A percentile compares a stretch with the other conserved stretches of the same genome.
phyloP scores from a whole-genome alignment of 371 early-diverging fungal genomes.

The Zopfochytrium polystomum region DNA sequence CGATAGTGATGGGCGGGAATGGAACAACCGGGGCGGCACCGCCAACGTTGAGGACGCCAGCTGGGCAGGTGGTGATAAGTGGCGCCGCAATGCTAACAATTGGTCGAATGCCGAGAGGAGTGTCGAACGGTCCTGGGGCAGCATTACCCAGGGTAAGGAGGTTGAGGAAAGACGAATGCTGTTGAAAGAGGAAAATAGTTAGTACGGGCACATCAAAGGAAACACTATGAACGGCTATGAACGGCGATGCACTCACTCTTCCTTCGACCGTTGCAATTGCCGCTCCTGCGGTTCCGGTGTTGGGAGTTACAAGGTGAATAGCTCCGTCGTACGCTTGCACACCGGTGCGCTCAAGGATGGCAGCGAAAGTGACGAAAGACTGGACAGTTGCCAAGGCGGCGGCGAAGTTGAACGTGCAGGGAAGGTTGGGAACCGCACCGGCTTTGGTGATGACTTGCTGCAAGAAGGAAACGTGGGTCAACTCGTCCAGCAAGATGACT shows the following conservation, averaged over 20 bases:
- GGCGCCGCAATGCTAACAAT: conserved; percentile 35
- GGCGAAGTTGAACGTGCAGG: conserved; percentile 47
- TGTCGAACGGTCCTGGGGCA: conserved; percentile 35
- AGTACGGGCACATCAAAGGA: too few species aligned
- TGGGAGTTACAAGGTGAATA: conserved; percentile 25
- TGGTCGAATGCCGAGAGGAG: conserved; percentile 31
- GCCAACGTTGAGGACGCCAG: too few species aligned
- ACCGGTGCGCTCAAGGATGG: conserved; percentile 45
- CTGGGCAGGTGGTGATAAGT: conserved; percentile 30
- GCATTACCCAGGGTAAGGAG: conserved; percentile 19
- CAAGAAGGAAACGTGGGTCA: conserved; percentile 38
- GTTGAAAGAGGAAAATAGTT: too few species aligned
- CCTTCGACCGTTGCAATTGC: conserved; percentile 42
- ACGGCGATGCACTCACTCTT: too few species aligned
- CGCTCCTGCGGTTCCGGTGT: conserved; percentile 36
- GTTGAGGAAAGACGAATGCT: conserved; percentile 39
- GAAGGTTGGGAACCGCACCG: conserved; percentile 27
- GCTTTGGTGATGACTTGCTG: conserved; percentile 28
- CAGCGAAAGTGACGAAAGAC: conserved; percentile 41
- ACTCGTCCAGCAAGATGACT: conserved; percentile 39
- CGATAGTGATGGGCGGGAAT: conserved; percentile 29
- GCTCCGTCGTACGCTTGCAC: conserved; percentile 47
- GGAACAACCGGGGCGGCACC: too few species aligned
- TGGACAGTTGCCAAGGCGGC: conserved; percentile 30
- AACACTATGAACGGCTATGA: too few species aligned